phyloP scores from a whole-genome alignment of 2,329 filamentous ascomycete species.

The Calonectria pseudoturangicola region DNA sequence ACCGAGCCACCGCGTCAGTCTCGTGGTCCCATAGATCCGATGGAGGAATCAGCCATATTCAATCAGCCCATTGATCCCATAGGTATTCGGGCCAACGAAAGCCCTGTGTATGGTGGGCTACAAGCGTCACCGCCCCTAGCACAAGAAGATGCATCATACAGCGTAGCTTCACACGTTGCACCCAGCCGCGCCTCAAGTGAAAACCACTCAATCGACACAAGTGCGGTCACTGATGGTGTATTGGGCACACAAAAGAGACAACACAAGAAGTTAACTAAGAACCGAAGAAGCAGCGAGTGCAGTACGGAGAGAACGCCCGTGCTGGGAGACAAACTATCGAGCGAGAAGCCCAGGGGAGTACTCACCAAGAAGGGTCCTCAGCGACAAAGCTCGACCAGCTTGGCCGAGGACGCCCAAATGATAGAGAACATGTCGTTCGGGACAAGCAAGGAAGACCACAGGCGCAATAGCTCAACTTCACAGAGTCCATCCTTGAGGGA shows the following conservation, averaged over 20 bases:
- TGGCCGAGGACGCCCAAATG: slow-evolving; percentile 52
- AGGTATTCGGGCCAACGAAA: slow-evolving; percentile 52
- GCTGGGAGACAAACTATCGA: slow-evolving; percentile 43
- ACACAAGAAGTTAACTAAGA: slow-evolving; percentile 66
- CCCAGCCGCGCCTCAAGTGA: slow-evolving; percentile 60
- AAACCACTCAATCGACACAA: slow-evolving; percentile 56
- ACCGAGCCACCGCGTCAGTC: slow-evolving; percentile 16
- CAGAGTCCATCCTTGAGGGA: slow-evolving; percentile 54
- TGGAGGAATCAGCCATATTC: slow-evolving; percentile 58
- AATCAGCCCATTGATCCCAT: slow-evolving; percentile 57
- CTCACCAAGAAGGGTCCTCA: slow-evolving; percentile 62
- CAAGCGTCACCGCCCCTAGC: slow-evolving; percentile 46
- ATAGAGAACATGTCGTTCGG: slow-evolving; percentile 50
- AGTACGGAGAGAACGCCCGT: slow-evolving; percentile 55
- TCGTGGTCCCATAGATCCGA: slow-evolving; percentile 51
- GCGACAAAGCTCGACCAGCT: slow-evolving; percentile 53
- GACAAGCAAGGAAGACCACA: slow-evolving; percentile 48
- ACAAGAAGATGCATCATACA: slow-evolving; percentile 51
- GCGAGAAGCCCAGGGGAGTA: slow-evolving; percentile 56
- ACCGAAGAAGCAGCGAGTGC: slow-evolving; percentile 61
- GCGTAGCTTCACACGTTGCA: slow-evolving; percentile 44
- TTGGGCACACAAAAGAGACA: slow-evolving; percentile 58
- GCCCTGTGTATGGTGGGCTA: slow-evolving; percentile 52
- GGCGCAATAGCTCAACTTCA: slow-evolving; percentile 51
- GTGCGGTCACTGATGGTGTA: slow-evolving; percentile 50